Percentiles rank a stretch among this genome's conserved stretches.
Evolutionary conservation across 805 yeast genomes (phyloP).

Genomic region (Blastobotrys attinorum): DNA sequence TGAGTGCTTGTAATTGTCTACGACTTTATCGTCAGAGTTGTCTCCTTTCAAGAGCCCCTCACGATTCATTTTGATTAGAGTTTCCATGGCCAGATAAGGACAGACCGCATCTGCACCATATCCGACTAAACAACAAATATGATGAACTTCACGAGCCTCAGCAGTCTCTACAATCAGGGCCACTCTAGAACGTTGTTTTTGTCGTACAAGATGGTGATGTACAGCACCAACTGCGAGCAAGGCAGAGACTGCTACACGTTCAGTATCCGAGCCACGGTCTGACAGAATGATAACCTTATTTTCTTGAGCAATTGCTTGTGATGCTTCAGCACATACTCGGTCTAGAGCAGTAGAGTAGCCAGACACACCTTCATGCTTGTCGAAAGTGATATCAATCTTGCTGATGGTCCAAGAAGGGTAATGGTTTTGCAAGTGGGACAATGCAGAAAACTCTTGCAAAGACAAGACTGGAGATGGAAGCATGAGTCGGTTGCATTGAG

Average conservation of each 20-base stretch:
- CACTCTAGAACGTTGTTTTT: constrained; percentile 92
- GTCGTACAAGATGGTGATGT: constrained; percentile 92
- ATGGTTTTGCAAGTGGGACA: constrained; percentile 60
- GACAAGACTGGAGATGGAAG: constrained; percentile 77
- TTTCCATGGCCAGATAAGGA: constrained; percentile 90
- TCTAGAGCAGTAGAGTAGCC: constrained; percentile 85
- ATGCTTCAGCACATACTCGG: constrained; percentile 79
- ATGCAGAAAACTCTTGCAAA: constrained; percentile 64
- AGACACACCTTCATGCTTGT: constrained; percentile 68
- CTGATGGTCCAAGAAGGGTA: constrained; percentile 84
- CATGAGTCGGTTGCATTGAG: constrained; percentile 82
- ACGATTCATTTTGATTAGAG: constrained; percentile 72
- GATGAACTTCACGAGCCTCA: constrained; percentile 97
- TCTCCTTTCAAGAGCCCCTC: constrained; percentile 54
- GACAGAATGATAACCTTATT: constrained; percentile 69
- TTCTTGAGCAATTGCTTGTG: constrained; percentile 70
- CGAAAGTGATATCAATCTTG: constrained; percentile 82
- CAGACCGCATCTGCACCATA: constrained; percentile 96
- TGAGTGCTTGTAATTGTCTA: constrained; percentile 75
- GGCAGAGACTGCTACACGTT: constrained; percentile 75
- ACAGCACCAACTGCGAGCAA: constrained; percentile 94
- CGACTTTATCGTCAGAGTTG: constrained; percentile 49
- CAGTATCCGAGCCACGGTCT: constrained; percentile 54
- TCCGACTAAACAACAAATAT: constrained; percentile 87
- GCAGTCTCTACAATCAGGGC: constrained; percentile 90